A percentile compares a stretch with the other conserved stretches of the same genome.
Evolutionary conservation across 2,329 filamentous ascomycete species (phyloP).

Genomic region (Trichoderma sp.): DNA sequence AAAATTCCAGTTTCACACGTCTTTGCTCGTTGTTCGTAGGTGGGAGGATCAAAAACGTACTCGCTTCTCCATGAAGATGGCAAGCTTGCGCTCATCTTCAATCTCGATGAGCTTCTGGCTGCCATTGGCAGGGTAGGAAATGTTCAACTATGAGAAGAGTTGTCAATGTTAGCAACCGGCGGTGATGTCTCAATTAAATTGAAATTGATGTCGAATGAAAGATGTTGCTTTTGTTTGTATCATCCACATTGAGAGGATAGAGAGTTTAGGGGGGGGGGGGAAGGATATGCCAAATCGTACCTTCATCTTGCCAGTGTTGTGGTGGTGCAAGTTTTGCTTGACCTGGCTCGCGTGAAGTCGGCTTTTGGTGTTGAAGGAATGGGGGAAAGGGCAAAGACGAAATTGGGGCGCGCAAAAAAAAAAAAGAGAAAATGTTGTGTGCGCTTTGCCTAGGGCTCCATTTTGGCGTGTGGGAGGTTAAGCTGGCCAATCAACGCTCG

Average conservation of each 20-base stretch:
- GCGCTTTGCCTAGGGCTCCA: conserved; percentile 42
- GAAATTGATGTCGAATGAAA: background rate
- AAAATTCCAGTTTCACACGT: background rate
- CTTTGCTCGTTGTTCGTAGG: conserved; percentile 15
- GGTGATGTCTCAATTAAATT: background rate
- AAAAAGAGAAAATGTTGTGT: conserved; percentile 43
- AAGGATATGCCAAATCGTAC: conserved; percentile 35
- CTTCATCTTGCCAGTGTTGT: conserved; percentile 52
- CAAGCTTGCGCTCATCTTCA: conserved; percentile 99
- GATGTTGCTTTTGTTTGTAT: background rate
- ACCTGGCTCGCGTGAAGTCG: conserved; percentile 43
- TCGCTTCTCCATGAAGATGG: conserved; percentile 98
- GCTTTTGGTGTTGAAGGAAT: conserved; percentile 39
- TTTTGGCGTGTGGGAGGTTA: conserved; percentile 29
- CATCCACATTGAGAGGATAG: background rate
- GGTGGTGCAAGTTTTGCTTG: conserved; percentile 49
- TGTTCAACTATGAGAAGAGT: conserved; percentile 55
- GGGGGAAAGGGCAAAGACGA: conserved; percentile 31
- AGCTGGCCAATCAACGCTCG: conserved; percentile 39
- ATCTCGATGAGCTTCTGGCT: conserved; percentile 99
- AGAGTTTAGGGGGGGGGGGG: background rate
- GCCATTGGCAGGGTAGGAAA: conserved; percentile 95
- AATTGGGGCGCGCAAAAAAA: conserved; percentile 45
- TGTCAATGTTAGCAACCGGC: conserved; percentile 38
- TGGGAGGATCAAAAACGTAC: conserved; percentile 53